Base-by-base conservation (phyloP, 495 filamentous ascomycete genomes). In the Cryomyces minteri region DNA sequence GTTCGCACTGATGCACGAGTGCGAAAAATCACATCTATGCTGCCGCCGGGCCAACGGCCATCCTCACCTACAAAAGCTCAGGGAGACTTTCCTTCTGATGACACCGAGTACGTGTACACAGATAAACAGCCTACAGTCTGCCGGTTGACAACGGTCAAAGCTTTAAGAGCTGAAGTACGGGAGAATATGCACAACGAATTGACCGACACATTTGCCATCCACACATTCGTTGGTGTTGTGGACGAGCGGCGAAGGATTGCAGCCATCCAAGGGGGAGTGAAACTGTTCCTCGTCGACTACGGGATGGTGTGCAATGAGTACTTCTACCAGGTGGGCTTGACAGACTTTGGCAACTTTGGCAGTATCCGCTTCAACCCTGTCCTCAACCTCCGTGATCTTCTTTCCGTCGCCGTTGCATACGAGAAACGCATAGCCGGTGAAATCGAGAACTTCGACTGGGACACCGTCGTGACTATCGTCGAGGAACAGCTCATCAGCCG, bases 1-100 rank as follows among this genome's bases (percentile, higher is more conserved):
- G 76, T 96, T 33, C 80, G 92, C 10, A 95, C 88, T 10, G 92
- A 99, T 59, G 76, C 88, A 6, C 84, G 80, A 46, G 62, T 83
- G 44, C 82, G 88, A 44, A 99, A 96, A 59, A 96, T 99, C 50
- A 99, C 92, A 4, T 83, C 84, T 41, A 94, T 99, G 87, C 69
- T 99, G 10, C 62, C 76, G 7, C 68, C 76, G 7, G 66, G 62
- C 2, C 52, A 51, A 14, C 47, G 49, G 40, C 46, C 47, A 12
- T 51, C 57, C 12, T 46, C 43, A 6, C 55, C 51, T 18, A 38
- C 54, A 18, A 48, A 41, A 5, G 47, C 31, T 4, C 47, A 49
- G 7, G 48, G 45, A 4, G 41, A 39, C 11, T 9, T 50, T 50
- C 6, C 60, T 30, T 11, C 45, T 50, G 63, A 70, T 40, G 71